These are phyloP conservation scores for Fusarium redolens DNA, from an alignment of 2,329 filamentous ascomycete genomes.

Conservation along the genomic window DNA sequence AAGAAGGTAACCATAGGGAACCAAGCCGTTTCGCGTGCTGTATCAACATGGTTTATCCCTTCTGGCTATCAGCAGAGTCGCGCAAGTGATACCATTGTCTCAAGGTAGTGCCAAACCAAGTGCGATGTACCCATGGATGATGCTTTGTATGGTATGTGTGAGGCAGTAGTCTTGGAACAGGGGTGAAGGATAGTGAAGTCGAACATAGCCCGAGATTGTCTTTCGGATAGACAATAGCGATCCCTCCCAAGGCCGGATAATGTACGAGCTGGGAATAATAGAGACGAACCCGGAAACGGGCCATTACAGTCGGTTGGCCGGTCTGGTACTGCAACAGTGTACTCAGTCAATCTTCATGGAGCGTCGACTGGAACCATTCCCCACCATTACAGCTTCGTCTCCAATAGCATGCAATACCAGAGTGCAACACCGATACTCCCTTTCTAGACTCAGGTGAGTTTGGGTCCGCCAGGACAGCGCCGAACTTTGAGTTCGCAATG, in stretches of 20 bases:
- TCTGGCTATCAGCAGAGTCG: conserved; percentile 17
- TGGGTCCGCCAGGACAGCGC: conserved; percentile 36
- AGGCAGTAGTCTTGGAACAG: conserved; percentile 32
- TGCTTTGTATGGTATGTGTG: conserved; percentile 33
- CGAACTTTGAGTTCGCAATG: conserved; percentile 40
- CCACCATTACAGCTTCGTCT: conserved; percentile 30
- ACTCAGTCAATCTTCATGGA: conserved; percentile 10
- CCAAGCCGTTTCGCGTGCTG: conserved; percentile 20
- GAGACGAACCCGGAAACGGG: conserved; percentile 25
- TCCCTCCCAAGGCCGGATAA: conserved; percentile 9
- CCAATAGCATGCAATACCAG: neutral
- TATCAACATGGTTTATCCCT: conserved; percentile 21
- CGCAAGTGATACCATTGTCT: conserved; percentile 44
- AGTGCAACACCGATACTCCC: conserved; percentile 27
- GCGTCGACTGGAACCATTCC: conserved; percentile 29
- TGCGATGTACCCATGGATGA: conserved; percentile 25
- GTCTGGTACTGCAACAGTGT: conserved; percentile 7
- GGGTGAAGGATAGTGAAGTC: conserved; percentile 37
- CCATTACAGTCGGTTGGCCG: conserved; percentile 31
- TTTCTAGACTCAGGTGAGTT: conserved; percentile 34
- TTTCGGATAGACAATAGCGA: conserved; percentile 35
- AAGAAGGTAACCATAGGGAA: conserved; percentile 8
- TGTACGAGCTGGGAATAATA: neutral
- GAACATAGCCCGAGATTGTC: conserved; percentile 44
- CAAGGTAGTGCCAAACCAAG: conserved; percentile 40